Evolutionary conservation across 192 early-diverging fungal genomes (phyloP), one percentile per base, ranked within the genome.

Genomic region (Helicostylum pulchrum): DNA sequence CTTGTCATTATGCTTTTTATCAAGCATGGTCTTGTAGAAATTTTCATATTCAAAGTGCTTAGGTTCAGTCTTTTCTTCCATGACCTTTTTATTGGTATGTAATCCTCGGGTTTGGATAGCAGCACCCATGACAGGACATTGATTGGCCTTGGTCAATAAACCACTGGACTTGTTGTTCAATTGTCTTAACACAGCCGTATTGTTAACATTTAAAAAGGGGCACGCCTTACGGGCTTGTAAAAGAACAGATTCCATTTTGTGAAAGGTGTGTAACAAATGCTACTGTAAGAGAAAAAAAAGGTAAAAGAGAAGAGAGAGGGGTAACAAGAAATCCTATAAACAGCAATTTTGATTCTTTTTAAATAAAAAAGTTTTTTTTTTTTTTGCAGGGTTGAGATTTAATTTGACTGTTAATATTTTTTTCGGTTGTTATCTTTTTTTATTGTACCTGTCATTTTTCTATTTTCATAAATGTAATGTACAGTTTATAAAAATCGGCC

Each of bases 1-100:
- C 82, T 92, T 92, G 87, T 99, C 94, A 67, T 85, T 82, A 75
- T 95, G 93, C 79, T 99, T 99, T 85, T 94, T 94, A 43, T 94
- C 88, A 52, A 99, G 72, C 79, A 93, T 89, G 20, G 62, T 65
- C 67, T 88, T 78, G 78, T 94, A 99, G 65, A 90, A 79, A 42
- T 77, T 74, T 75, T 97, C 94, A 74, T 99, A 99, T 73, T 97
- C 90, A 70, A 97, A 99, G 52, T 67, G 42, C 45, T 79, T 71
- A 45, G 61, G 21, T 11, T 32, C 4, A 51, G 15, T 53, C 14
- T 9, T 9, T 44, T 46, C 48, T 5, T 48, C 31, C 36, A 12
- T 42, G 9, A 49, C 14, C 31, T 19, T 15, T 12, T 26, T 26
- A 1, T 10, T 6, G 20, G 77, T 77, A 32, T 68, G 73, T 72